Conservation (phyloP, 177 flowering plant genomes). For the Vitis hybrid region DNA sequence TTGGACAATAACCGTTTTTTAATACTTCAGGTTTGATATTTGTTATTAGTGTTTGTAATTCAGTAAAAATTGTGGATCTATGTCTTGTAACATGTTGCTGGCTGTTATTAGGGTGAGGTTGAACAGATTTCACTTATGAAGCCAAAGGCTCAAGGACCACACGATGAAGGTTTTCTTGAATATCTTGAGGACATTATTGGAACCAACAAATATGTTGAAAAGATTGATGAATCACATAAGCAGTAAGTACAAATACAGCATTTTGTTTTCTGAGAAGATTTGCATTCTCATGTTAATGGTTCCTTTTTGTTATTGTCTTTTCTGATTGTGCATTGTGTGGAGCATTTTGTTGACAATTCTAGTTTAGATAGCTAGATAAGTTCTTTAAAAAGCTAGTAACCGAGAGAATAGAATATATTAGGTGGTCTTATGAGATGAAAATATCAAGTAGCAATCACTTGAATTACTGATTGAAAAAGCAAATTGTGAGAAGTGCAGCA, state of each 20-base stretch:
- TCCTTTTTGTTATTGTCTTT: background rate
- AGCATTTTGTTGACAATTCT: too few species aligned
- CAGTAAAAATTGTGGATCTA: background rate
- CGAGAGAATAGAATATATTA: background rate
- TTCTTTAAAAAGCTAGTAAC: background rate
- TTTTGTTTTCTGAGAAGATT: background rate
- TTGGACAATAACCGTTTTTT: slow-evolving; percentile 92
- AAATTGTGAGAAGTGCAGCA: background rate
- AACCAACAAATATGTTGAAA: slow-evolving; percentile 88
- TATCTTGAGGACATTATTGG: slow-evolving; percentile 98
- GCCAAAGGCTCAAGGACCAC: slow-evolving; percentile 93
- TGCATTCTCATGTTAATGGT: background rate
- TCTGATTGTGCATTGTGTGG: background rate
- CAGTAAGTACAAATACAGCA: slow-evolving; percentile 49
- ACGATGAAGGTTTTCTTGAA: slow-evolving; percentile 97
- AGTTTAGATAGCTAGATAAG: too few species aligned
- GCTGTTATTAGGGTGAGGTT: slow-evolving; percentile 78
- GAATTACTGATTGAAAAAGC: background rate
- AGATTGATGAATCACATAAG: slow-evolving; percentile 78
- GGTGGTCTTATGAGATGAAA: background rate
- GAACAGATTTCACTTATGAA: slow-evolving; percentile 98
- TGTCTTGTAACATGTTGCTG: background rate
- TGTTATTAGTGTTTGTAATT: background rate
- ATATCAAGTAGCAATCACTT: background rate
- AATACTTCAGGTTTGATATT: slow-evolving; percentile 77